Evolutionary conservation across 1,284 basidiomycete genomes (phyloP), one percentile per base, ranked within the genome.

Genomic region (Neonothopanus nambi): DNA sequence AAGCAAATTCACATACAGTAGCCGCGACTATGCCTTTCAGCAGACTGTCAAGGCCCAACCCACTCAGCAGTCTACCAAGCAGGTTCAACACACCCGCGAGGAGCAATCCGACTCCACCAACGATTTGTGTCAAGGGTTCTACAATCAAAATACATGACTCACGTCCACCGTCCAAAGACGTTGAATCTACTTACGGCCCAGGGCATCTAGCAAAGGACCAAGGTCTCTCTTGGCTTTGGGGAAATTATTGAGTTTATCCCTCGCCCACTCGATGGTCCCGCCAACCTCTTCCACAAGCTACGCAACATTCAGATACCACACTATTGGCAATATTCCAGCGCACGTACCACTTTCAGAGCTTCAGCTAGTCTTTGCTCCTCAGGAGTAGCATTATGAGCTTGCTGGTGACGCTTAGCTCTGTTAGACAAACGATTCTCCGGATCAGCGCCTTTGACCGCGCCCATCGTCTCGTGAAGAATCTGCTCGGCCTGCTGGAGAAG

Each of bases 341-440:
- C 26, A 44, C 66, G 48, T 51, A 71, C 69, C 12, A 68, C 61
- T 64, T 72, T 70, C 52, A 76, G 55, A n/a, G 70, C 67, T 56
- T 73, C 70, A 3, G 72, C 70, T 40, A 76, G 67, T 11, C 71
- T 65, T 45, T 72, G 70, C 52, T 75, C 73, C 48, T 73, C 67
- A 2, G 71, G 69, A 3, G 70, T 64, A 13, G 72, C 72, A 20
- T 63, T 67, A 52, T 73, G 71, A 37, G 71, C 67, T 30, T 64
- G 61, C 54, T 59, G 58, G 46, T 71, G 67, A n/a, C 69, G 57
- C 57, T 67, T 69, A 13, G 72, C 72, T 42, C 62, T 62, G 57
- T 70, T 68, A 26, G 65, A 60, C 28, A 73, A 57, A 20, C 65
- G 63, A 28, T 67, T 67, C 41, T 72, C 72, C 5, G 63, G 55